Conservation (phyloP, 306 rosid genomes). For the Cicer cuneatum region DNA sequence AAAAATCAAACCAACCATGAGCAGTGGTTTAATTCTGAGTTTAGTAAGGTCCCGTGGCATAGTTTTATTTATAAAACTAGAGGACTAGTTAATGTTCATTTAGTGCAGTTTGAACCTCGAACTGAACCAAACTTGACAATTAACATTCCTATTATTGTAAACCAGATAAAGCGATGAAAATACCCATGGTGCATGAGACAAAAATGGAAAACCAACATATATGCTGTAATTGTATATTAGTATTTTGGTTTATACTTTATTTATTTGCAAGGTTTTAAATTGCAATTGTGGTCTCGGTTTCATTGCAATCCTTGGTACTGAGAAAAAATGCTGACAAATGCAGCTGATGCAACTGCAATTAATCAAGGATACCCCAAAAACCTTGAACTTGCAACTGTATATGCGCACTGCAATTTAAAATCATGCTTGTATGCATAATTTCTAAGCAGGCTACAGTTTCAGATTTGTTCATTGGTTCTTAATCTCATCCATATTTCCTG, state of each 20-base stretch:
- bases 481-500: conserved; percentile 14
- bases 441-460: conserved; percentile 22
- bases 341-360: not conserved
- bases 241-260: conserved; percentile 3
- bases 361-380: not conserved
- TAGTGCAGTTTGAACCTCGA: conserved; percentile 16
- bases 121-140: conserved; percentile 7
- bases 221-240: not conserved
- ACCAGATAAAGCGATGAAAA: not conserved
- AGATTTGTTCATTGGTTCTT: conserved; percentile 36
- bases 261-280: not conserved
- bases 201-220: conserved; percentile 7
- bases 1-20: conserved; percentile 5
- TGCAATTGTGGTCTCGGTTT: not conserved
- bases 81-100: conserved; percentile 20
- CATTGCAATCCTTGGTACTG: not conserved
- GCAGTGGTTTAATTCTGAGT: not conserved
- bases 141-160: not conserved
- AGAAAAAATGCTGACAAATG: not conserved
- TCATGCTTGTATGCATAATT: not conserved
- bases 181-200: not conserved
- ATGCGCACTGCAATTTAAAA: not conserved
- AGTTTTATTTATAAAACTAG: conserved; percentile 19
- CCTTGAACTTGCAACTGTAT: not conserved
- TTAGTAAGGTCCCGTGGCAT: conserved; percentile 3